Base-by-base conservation (phyloP, 1,284 basidiomycete species). In the Xerocomus cyaneibrunnescens region DNA sequence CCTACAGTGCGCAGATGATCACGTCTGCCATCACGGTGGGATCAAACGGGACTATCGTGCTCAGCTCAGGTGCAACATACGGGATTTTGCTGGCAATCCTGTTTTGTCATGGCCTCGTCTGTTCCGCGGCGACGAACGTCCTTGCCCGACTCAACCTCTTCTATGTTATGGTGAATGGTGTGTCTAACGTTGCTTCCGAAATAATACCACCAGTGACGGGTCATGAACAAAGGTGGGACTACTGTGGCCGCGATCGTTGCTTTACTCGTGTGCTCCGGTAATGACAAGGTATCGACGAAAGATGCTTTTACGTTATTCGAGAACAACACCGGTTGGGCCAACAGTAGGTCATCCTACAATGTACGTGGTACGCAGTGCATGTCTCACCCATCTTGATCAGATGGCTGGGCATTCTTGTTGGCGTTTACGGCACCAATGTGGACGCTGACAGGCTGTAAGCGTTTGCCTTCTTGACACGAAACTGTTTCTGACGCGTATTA, bases 401-500 rank as follows among this genome's bases (percentile, higher is more conserved):
- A 78, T 67, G 83, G 81, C 13, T 87, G 84, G 83, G 83, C 85
- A 0, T 89, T 89, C 64, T 69, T 89, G 55, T 67, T 89, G 19
- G 76, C 85, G 0, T 87, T 89, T 60, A 85, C 84, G 0, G 77
- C 84, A 1, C 83, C 85, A 0, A 89, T 89, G 81, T 90, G 87
- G 87, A 85, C 84, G 1, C 66, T 89, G 43, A 88, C 86, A 0
- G 84, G 85, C 48, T 89, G 85, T 85, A 53, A 60, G 82, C 62
- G 7, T 7, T 37, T 37, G 5, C 22, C 25, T 10, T 22, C 9
- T 41, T 36, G 10, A 27, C 25, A 0, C 4, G 16, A 39, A 41
- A 9, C 13, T 27, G 5, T 30, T 37, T 32, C 38, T 55, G 13
- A 62, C 40, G 16, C 25, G 5, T 32, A 53, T 3, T 56, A 86